phyloP scores from a whole-genome alignment of 2,329 filamentous ascomycete genomes.

The Sarocladium brachiariae region DNA sequence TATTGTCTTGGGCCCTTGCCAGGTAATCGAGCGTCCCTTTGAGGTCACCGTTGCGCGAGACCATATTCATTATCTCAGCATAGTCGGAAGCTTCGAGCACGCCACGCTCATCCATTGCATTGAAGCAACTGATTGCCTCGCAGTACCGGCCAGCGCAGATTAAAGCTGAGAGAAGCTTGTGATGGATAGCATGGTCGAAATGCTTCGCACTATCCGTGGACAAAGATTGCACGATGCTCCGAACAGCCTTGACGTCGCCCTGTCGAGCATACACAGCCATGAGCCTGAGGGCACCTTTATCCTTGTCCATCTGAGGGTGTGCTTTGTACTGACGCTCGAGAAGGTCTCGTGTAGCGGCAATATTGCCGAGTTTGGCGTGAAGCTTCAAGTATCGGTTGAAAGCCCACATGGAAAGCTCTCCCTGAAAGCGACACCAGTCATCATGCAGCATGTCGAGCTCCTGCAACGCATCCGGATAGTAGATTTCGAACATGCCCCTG shows the following conservation, averaged over 20 bases:
- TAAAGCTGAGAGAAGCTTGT: neutral
- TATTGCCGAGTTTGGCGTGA: conserved; percentile 41
- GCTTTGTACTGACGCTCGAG: conserved; percentile 22
- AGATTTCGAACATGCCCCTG: conserved; percentile 37
- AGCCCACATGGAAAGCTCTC: conserved; percentile 33
- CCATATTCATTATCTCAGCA: conserved; percentile 66
- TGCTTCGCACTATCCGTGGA: neutral
- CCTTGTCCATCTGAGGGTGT: neutral
- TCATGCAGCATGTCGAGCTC: conserved; percentile 40
- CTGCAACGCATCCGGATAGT: conserved; percentile 28
- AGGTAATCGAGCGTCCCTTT: conserved; percentile 61
- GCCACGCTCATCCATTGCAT: conserved; percentile 44
- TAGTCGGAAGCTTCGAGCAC: conserved; percentile 59
- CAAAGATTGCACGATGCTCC: neutral
- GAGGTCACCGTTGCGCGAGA: conserved; percentile 65
- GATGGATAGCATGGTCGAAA: neutral
- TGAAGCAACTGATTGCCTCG: conserved; percentile 59
- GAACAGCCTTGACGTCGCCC: conserved; percentile 54
- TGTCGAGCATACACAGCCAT: conserved; percentile 65
- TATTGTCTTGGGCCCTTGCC: conserved; percentile 48
- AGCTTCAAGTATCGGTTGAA: conserved; percentile 43
- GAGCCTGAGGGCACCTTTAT: conserved; percentile 34
- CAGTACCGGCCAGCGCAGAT: conserved; percentile 31
- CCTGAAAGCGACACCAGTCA: conserved; percentile 40
- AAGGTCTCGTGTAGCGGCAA: conserved; percentile 35